Percentiles rank a stretch among this genome's conserved stretches.
Conservation (phyloP, 768 basidiomycete species). For the Lactarius psammicola region DNA sequence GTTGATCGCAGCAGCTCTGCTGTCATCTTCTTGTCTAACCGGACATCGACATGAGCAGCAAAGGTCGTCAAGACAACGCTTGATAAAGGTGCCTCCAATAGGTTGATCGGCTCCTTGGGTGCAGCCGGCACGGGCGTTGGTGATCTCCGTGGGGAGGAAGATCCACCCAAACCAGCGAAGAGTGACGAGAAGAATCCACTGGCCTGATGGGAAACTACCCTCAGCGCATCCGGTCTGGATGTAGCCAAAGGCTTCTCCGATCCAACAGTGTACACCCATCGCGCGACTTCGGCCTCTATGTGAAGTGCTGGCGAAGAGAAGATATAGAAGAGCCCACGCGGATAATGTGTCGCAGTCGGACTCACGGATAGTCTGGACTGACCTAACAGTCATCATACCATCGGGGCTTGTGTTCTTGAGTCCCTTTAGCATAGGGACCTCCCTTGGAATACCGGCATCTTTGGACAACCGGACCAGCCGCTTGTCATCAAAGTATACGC, state of each 20-base stretch:
- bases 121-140: slow-evolving; percentile 37
- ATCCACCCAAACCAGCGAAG: slow-evolving; percentile 37
- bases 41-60: slow-evolving; percentile 63
- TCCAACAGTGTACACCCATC: slow-evolving; percentile 69
- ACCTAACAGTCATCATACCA: slow-evolving; percentile 66
- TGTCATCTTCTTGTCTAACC: slow-evolving; percentile 60
- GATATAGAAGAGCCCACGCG: slow-evolving; percentile 13
- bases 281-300: slow-evolving; percentile 80
- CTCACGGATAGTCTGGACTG: slow-evolving; percentile 64
- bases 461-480: slow-evolving; percentile 68
- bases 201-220: slow-evolving; percentile 28
- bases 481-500: slow-evolving; percentile 79
- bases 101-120: slow-evolving; percentile 32
- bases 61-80: slow-evolving; percentile 63
- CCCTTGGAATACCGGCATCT: slow-evolving; percentile 50
- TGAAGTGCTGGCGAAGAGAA: slow-evolving; percentile 51
- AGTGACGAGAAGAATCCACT: slow-evolving; percentile 43
- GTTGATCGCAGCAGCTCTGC: slow-evolving; percentile 84
- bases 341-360: slow-evolving; percentile 14
- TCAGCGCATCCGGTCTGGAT: neutral
- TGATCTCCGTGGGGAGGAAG: slow-evolving; percentile 35
- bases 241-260: slow-evolving; percentile 51
- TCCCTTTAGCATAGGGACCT: slow-evolving; percentile 52
- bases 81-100: slow-evolving; percentile 44
- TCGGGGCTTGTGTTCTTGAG: slow-evolving; percentile 55